These are phyloP conservation scores for Diutina scorzettiae DNA, from an alignment of 1,139 yeast genomes.

Conservation along the genomic window DNA sequence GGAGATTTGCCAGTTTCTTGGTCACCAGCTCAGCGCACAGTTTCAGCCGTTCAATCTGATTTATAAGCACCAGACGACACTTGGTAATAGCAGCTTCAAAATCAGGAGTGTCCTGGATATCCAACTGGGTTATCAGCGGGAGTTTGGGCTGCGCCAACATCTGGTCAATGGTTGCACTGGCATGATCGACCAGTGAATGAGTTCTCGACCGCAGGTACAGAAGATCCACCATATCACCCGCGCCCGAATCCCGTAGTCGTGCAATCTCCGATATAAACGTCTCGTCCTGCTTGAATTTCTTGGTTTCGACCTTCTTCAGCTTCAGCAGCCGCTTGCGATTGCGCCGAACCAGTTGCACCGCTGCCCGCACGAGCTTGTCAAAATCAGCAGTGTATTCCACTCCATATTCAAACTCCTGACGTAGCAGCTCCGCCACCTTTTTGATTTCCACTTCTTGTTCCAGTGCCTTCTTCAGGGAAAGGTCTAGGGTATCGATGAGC, in stretches of 20 bases:
- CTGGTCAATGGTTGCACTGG: constrained; percentile 4
- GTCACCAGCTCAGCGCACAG: constrained; percentile 6
- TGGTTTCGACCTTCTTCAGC: background rate
- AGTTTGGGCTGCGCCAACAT: constrained; percentile 2
- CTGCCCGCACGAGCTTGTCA: constrained; percentile 84
- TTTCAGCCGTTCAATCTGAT: constrained; percentile 1
- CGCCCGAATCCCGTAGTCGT: background rate
- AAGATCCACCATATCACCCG: background rate
- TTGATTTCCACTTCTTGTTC: constrained; percentile 81
- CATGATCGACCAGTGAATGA: background rate
- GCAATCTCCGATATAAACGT: constrained; percentile 2
- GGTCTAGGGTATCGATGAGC: constrained; percentile 67
- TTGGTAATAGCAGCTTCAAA: background rate
- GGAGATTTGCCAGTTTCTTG: constrained; percentile 4
- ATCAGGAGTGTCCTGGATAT: background rate
- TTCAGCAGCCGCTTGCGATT: constrained; percentile 24
- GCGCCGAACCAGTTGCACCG: constrained; percentile 55
- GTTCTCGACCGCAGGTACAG: background rate
- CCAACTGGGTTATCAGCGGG: background rate
- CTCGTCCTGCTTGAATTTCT: background rate
- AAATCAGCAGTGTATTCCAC: constrained; percentile 52
- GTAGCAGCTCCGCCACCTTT: constrained; percentile 61
- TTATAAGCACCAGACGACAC: background rate
- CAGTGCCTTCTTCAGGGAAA: constrained; percentile 74
- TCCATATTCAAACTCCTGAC: constrained; percentile 67